Conservation (phyloP, 139 green algal species). For the Tetradesmus obliquus region DNA sequence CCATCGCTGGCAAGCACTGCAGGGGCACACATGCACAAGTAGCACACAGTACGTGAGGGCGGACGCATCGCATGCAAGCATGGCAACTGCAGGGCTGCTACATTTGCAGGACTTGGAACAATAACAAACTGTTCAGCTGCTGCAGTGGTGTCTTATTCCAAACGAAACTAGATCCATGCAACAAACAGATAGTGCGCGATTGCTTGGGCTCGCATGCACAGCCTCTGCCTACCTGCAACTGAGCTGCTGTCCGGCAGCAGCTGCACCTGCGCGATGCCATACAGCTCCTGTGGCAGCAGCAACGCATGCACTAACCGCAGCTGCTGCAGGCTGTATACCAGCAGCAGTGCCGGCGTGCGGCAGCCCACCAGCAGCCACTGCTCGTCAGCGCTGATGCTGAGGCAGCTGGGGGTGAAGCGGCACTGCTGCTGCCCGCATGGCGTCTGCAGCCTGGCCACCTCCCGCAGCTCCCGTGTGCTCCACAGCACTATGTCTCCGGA, state of each 20-base stretch:
- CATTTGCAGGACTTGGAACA: too few relatives aligned
- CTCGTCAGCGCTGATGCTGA: constrained; percentile 38
- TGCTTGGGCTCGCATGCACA: too few relatives aligned
- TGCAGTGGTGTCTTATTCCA: too few relatives aligned
- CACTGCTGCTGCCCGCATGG: neutral
- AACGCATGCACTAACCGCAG: constrained; percentile 1
- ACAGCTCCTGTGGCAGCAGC: constrained; percentile 25
- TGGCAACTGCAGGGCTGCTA: too few relatives aligned
- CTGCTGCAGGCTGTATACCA: constrained; percentile 34
- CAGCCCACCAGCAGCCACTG: constrained; percentile 38
- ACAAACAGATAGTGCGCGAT: too few relatives aligned
- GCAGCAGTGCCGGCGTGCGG: constrained; percentile 22
- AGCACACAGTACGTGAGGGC: neutral
- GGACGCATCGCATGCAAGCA: neutral
- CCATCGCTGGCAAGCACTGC: constrained; percentile 58
- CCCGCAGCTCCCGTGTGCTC: neutral
- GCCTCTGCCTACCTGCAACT: constrained; percentile 30
- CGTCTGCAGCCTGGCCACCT: constrained; percentile 1
- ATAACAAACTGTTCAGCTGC: too few relatives aligned
- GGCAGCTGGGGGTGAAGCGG: constrained; percentile 17
- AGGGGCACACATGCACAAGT: neutral
- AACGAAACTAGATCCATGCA: too few relatives aligned
- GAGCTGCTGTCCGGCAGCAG: constrained; percentile 35
- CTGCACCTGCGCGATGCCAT: constrained; percentile 31
- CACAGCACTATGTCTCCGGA: neutral